Base-by-base conservation (phyloP, 768 basidiomycete genomes). In the Rhodotorula sphaerocarpa region DNA sequence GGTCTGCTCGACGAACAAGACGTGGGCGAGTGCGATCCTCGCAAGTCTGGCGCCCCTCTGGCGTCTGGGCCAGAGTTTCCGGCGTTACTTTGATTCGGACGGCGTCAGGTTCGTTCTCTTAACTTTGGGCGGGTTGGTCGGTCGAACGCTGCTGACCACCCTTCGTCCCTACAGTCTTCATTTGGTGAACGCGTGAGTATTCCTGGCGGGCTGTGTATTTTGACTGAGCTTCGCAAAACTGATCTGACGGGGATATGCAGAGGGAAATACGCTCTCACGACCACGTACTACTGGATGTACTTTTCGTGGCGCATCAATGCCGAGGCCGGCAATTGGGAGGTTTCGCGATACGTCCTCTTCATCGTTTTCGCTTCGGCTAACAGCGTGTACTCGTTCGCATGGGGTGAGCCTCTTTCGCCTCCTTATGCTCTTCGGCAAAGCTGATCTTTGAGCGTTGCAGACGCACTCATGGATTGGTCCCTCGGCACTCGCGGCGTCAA, bases 391-490 rank as follows among this genome's bases (percentile, higher is more conserved):
- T 82, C 83, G 7, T 80, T 80, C 45, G 74, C 82, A 42, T 96
- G 95, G 63, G 92, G 90, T 88, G 71, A 55, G 83, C 15, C 30
- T 57, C 27, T 31, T 45, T 4, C 30, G 18, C 33, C 55, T 46
- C 46, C 42, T 23, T 31, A 46, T 6, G 56, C 14, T n/a, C 50
- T 36, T n/a, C 14, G 23, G 21, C 25, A 16, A 31, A 6, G 41
- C 39, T 28, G 31, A 20, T 23, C 41, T 11, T 36, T n/a, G 23
- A 11, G 15, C 4, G 33, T 15, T 3, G 10, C 33, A 48, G 43
- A 54, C 66, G 88, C 90, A 36, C 72, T 86, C 15, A 87, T 92
- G 83, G 93, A 97, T 74, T 96, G 93, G 93, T 88, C 87, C 3
- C 73, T 97, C 47, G 77, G 90, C 46, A 79, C 82, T 44, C 48